Percentiles rank a stretch among this genome's conserved stretches.
These are phyloP conservation scores for Hericium erinaceus DNA, from an alignment of 768 basidiomycete genomes.

Conservation along the genomic window DNA sequence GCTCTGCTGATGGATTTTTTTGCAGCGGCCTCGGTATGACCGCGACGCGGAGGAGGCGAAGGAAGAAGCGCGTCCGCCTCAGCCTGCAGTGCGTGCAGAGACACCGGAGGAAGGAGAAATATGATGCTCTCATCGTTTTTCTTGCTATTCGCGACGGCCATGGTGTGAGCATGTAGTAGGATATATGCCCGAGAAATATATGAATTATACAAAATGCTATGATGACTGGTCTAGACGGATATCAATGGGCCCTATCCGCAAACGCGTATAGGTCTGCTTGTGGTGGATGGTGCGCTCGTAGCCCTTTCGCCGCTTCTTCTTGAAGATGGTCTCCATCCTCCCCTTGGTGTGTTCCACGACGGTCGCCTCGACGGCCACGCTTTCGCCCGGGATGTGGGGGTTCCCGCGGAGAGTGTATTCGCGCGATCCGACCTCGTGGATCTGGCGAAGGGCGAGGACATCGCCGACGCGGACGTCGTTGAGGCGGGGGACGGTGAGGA, in stretches of 20 bases:
- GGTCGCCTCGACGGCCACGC: conserved; percentile 73
- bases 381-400: conserved; percentile 54
- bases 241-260: conserved; percentile 80
- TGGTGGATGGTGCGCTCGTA: conserved; percentile 90
- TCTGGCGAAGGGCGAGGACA: conserved; percentile 68
- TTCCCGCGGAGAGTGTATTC: conserved; percentile 86
- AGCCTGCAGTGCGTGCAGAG: conserved; percentile 44
- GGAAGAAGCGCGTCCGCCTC: conserved; percentile 33
- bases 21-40: conserved; percentile 49
- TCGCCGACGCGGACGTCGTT: conserved; percentile 83
- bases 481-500: conserved; percentile 89
- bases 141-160: background rate
- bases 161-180: background rate
- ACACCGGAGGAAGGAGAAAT: conserved; percentile 89
- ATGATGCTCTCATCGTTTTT: conserved; percentile 24
- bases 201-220: conserved; percentile 18
- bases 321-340: conserved; percentile 82
- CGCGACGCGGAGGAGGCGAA: conserved; percentile 28
- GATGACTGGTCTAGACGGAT: conserved; percentile 23
- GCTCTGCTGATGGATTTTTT: conserved; percentile 1
- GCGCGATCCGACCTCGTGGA: conserved; percentile 92
- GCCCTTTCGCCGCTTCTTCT: conserved; percentile 98
- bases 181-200: background rate
- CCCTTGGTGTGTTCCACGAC: conserved; percentile 98
- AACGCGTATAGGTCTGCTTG: conserved; percentile 93